phyloP scores from a whole-genome alignment of 441 rosid species.

The Aleurites moluccanus region DNA sequence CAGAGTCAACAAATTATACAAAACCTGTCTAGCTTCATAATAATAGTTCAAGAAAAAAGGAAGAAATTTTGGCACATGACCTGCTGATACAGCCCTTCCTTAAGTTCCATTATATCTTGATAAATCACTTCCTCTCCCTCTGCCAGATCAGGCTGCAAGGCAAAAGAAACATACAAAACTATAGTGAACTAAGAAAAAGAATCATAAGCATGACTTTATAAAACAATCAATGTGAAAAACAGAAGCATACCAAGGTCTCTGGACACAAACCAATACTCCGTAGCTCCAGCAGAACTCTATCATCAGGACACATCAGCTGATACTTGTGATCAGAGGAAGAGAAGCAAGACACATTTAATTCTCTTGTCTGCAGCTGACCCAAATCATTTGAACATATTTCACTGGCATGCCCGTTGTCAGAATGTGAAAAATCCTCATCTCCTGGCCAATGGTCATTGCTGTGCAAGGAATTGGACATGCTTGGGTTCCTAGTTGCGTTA shows the following conservation, averaged over 20 bases:
- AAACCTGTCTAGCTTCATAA: background rate
- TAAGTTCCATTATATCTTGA: conserved; percentile 62
- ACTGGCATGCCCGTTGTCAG: conserved; percentile 46
- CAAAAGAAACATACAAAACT: conserved; percentile 15
- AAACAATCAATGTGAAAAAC: conserved; percentile 5
- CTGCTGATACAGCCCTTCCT: conserved; percentile 69
- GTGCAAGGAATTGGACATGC: conserved; percentile 55
- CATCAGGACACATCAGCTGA: conserved; percentile 73
- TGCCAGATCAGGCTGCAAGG: conserved; percentile 84
- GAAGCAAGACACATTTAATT: conserved; percentile 38
- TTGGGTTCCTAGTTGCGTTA: conserved; percentile 51
- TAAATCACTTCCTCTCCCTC: conserved; percentile 71
- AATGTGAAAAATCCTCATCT: conserved; percentile 58
- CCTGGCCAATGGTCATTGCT: conserved; percentile 65
- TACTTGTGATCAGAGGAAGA: conserved; percentile 57
- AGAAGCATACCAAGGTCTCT: conserved; percentile 67
- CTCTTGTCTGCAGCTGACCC: conserved; percentile 43
- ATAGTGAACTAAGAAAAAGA: conserved; percentile 9
- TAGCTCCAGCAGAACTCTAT: conserved; percentile 72
- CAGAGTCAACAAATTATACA: background rate
- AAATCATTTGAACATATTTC: conserved; percentile 56
- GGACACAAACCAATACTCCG: conserved; percentile 85
- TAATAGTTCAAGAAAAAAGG: background rate
- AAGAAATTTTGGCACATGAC: conserved; percentile 32
- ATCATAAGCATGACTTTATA: background rate